phyloP scores from a whole-genome alignment of 164 flowering plant species.

The Stephania cephalantha region DNA sequence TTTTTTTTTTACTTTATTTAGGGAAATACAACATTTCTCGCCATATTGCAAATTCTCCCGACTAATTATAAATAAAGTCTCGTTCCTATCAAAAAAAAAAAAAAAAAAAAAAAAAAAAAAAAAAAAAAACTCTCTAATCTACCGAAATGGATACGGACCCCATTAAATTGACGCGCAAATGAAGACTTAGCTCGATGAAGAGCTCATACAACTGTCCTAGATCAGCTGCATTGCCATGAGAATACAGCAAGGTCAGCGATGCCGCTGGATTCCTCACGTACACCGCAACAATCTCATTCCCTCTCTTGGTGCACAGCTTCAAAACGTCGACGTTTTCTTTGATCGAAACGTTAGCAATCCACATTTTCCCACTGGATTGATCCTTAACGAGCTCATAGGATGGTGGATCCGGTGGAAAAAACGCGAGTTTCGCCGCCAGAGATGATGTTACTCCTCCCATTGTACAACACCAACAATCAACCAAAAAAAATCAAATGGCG shows the following conservation, averaged over 20 bases:
- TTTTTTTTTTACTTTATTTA: no score
- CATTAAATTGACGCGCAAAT: conserved; percentile 71
- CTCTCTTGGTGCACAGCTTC: conserved; percentile 60
- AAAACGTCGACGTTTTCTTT: conserved; percentile 69
- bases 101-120: background rate
- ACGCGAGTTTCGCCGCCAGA: conserved; percentile 86
- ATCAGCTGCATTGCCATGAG: conserved; percentile 96
- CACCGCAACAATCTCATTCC: conserved; percentile 60
- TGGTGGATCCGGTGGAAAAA: conserved; percentile 85
- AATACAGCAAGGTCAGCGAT: conserved; percentile 58
- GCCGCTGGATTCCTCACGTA: conserved; percentile 66
- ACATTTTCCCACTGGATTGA: conserved; percentile 42
- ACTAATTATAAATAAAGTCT: background rate
- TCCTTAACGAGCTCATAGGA: conserved; percentile 50
- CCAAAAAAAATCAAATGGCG: background rate
- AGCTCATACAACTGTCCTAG: conserved; percentile 87
- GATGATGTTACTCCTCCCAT: conserved; percentile 86
- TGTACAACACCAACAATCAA: background rate
- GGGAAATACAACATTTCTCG: no score
- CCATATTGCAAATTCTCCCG: no score
- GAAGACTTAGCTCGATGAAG: conserved; percentile 65
- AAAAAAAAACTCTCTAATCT: conserved; percentile 1
- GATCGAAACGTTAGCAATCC: conserved; percentile 38
- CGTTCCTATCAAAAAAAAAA: no score
- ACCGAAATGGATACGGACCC: conserved; percentile 43